Evolutionary conservation across 805 yeast species (phyloP), one percentile per base, ranked within the genome.

Genomic region (Candida tallmaniae): DNA sequence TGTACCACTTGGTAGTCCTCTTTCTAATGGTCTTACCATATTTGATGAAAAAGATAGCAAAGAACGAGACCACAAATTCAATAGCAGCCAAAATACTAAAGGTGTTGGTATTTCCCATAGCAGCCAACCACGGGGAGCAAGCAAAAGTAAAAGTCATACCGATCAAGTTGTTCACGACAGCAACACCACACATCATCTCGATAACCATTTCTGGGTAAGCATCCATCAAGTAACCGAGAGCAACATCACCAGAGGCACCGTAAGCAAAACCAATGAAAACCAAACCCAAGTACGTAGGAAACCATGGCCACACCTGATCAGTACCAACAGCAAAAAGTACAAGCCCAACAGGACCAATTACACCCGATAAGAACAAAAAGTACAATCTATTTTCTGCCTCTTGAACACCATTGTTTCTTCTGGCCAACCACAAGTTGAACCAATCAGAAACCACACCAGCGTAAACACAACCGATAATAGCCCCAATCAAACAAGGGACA

Each of bases 121-220:
- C 42, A 18, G 52, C 60, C 23, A 62, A 51, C 68, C 68, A 62
- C n/a, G 54, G 53, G 5, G 65, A 57, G 40, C 68, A 62, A 12
- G 60, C 53, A 45, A 62, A 62, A 2, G 68, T 60, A 45, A 62
- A 62, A 12, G 59, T 45, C 43, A 65, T 60, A 6, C 65, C 65
- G 27, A 60, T 50, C 45, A 56, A 52, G 41, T 62, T 62, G 48
- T 60, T 62, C 40, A 62, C 56, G 30, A 62, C 56, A 5, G 65
- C 50, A 2, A 62, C 65, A 9, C 66, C 63, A 27, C 57, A 58
- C 66, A 62, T 61, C 50, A 60, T 58, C 40, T 61, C 65, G 23
- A 60, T 57, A 34, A 61, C 66, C 55, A 61, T 56, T 20, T 58
- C 65, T 2, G 68, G 68, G 41, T 62, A 62, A 6, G 65, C 56